Evolutionary conservation across 2,329 filamentous ascomycete genomes (phyloP).

Genomic region (Sordariomycetes sp.): DNA sequence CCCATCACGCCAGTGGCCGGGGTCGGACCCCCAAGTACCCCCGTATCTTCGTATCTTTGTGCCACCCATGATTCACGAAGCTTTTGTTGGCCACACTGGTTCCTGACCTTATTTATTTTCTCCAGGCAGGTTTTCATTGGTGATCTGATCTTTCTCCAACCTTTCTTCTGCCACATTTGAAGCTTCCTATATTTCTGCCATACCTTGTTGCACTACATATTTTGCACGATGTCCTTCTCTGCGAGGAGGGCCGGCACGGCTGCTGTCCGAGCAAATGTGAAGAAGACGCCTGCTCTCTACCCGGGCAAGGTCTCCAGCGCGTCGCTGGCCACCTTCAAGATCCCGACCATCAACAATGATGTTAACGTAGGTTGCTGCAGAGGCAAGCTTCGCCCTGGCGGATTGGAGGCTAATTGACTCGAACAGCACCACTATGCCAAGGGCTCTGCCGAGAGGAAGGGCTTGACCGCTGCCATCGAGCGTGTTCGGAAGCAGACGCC

Average conservation of each 20-base stretch:
- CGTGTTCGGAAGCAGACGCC: slow-evolving; percentile 57
- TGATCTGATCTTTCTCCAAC: background rate
- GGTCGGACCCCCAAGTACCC: background rate
- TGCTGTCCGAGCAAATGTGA: background rate
- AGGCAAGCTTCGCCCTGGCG: background rate
- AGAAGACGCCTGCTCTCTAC: background rate
- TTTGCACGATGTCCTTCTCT: slow-evolving; percentile 1
- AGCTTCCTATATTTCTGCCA: background rate
- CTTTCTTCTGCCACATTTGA: background rate
- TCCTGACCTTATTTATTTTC: background rate
- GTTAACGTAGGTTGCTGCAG: slow-evolving; percentile 63
- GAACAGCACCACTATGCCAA: slow-evolving; percentile 78
- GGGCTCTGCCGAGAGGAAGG: slow-evolving; percentile 67
- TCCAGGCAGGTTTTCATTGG: background rate
- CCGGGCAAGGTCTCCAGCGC: slow-evolving; percentile 16
- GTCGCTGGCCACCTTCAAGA: slow-evolving; percentile 74
- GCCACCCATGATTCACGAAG: background rate
- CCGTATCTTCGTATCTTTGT: background rate
- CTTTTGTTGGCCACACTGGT: background rate
- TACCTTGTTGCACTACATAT: background rate
- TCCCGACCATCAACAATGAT: slow-evolving; percentile 81
- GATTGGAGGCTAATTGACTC: background rate
- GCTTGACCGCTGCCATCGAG: slow-evolving; percentile 64
- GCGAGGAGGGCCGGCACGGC: background rate
- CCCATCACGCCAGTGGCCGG: background rate